phyloP scores from a whole-genome alignment of 2,329 filamentous ascomycete species.

The Penicillium sp. region DNA sequence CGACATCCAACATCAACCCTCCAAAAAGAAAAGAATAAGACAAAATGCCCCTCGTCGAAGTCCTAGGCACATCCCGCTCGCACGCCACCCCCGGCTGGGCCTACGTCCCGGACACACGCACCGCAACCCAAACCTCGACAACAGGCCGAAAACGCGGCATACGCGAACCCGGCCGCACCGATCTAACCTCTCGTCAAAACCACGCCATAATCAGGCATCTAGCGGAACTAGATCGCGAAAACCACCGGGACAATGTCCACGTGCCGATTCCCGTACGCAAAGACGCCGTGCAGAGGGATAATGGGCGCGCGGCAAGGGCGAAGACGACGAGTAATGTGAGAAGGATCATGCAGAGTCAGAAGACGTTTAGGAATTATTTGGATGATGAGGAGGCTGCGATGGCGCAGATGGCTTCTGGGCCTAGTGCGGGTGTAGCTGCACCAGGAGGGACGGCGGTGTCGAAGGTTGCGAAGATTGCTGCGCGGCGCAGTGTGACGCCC shows the following conservation, averaged over 20 bases:
- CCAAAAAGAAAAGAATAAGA: not conserved
- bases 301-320: conserved; percentile 22
- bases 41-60: conserved; percentile 69
- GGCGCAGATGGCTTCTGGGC: not conserved
- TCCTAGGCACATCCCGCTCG: conserved; percentile 68
- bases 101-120: conserved; percentile 74
- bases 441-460: not conserved
- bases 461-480: conserved; percentile 7
- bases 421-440: not conserved
- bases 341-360: conserved; percentile 46
- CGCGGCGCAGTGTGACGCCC: conserved; percentile 10
- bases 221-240: conserved; percentile 77
- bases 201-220: conserved; percentile 77
- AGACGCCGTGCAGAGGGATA: conserved; percentile 33
- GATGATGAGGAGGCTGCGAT: conserved; percentile 47
- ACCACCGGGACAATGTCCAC: conserved; percentile 61
- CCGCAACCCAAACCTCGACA: conserved; percentile 54
- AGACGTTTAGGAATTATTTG: conserved; percentile 49
- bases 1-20: not conserved
- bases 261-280: conserved; percentile 64
- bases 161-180: conserved; percentile 56
- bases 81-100: conserved; percentile 81
- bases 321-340: conserved; percentile 47
- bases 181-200: conserved; percentile 76
- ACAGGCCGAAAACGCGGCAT: conserved; percentile 66